Evolutionary conservation across 2,329 filamentous ascomycete species (phyloP).

Genomic region (Fusarium nurragi): DNA sequence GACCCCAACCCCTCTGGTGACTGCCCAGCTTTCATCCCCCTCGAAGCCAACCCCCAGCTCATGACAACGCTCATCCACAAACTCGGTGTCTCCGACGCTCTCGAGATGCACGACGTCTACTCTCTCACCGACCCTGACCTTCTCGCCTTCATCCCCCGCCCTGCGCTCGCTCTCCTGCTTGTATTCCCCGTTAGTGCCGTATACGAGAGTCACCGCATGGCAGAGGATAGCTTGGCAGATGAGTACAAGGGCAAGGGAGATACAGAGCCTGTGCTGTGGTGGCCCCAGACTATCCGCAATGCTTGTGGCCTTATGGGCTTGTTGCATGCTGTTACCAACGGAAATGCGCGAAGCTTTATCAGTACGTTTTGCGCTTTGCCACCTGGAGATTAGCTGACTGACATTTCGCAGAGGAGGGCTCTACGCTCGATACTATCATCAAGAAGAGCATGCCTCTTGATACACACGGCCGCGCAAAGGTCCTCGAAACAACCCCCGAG

Average conservation of each 20-base stretch:
- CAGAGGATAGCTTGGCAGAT: conserved; percentile 72
- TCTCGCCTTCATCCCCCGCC: conserved; percentile 86
- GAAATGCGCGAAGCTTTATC: conserved; percentile 71
- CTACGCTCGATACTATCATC: conserved; percentile 72
- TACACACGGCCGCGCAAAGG: conserved; percentile 71
- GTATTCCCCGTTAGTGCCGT: conserved; percentile 85
- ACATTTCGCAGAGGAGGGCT: conserved; percentile 53
- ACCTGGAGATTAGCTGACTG: conserved; percentile 6
- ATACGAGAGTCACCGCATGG: conserved; percentile 79
- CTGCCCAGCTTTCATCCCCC: conserved; percentile 64
- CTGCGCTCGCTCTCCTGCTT: conserved; percentile 86
- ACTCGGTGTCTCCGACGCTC: conserved; percentile 80
- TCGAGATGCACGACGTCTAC: conserved; percentile 91
- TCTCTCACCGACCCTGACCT: conserved; percentile 87
- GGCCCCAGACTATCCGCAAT: conserved; percentile 92
- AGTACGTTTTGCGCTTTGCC: conserved; percentile 47
- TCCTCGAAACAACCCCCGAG: conserved; percentile 79
- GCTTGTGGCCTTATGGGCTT: conserved; percentile 92
- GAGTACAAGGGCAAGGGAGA: conserved; percentile 76
- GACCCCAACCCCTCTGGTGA: conserved; percentile 53
- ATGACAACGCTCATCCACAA: conserved; percentile 85
- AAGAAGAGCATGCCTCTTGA: conserved; percentile 74
- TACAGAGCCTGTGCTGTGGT: conserved; percentile 86
- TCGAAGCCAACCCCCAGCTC: conserved; percentile 83
- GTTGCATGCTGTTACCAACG: conserved; percentile 84